Conservation (phyloP, 2,329 filamentous ascomycete species). For the Harringtonia aguacate region DNA sequence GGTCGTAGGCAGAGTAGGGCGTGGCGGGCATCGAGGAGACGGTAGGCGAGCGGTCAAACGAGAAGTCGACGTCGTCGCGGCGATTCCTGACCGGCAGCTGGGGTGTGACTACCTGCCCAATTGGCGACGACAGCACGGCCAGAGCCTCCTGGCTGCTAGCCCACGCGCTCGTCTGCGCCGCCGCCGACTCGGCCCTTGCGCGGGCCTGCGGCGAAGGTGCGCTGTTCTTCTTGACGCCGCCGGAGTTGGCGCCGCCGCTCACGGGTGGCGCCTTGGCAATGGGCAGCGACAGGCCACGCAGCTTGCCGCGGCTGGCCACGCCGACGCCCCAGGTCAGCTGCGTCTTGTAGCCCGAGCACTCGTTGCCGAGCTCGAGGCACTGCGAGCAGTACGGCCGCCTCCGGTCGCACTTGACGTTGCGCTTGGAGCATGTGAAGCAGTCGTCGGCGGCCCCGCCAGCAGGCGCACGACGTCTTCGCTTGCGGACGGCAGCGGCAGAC, state of each 20-base stretch:
- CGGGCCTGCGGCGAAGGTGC: slow-evolving; percentile 17
- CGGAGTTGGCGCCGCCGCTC: slow-evolving; percentile 17
- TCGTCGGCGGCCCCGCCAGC: slow-evolving; percentile 85
- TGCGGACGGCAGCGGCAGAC: slow-evolving; percentile 31
- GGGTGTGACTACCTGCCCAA: background rate
- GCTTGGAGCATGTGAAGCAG: slow-evolving; percentile 86
- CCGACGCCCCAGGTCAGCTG: slow-evolving; percentile 94
- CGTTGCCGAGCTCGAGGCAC: slow-evolving; percentile 82
- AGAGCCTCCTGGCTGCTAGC: slow-evolving; percentile 25
- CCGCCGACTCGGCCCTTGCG: slow-evolving; percentile 31
- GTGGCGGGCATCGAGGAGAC: slow-evolving; percentile 36
- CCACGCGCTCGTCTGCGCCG: slow-evolving; percentile 24
- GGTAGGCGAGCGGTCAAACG: slow-evolving; percentile 28
- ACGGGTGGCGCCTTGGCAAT: slow-evolving; percentile 51
- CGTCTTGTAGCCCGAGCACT: slow-evolving; percentile 94
- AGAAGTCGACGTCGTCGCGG: slow-evolving; percentile 26
- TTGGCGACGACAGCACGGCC: slow-evolving; percentile 3
- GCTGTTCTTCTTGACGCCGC: slow-evolving; percentile 32
- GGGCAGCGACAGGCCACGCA: slow-evolving; percentile 73
- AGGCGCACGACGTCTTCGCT: slow-evolving; percentile 80
- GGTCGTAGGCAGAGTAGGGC: slow-evolving; percentile 25
- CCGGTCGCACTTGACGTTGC: slow-evolving; percentile 77
- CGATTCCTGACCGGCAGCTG: slow-evolving; percentile 18
- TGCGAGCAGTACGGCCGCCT: slow-evolving; percentile 89
- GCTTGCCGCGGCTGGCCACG: slow-evolving; percentile 89